Base-by-base conservation (phyloP, 805 yeast genomes). In the Tanozyma kutaoensis region DNA sequence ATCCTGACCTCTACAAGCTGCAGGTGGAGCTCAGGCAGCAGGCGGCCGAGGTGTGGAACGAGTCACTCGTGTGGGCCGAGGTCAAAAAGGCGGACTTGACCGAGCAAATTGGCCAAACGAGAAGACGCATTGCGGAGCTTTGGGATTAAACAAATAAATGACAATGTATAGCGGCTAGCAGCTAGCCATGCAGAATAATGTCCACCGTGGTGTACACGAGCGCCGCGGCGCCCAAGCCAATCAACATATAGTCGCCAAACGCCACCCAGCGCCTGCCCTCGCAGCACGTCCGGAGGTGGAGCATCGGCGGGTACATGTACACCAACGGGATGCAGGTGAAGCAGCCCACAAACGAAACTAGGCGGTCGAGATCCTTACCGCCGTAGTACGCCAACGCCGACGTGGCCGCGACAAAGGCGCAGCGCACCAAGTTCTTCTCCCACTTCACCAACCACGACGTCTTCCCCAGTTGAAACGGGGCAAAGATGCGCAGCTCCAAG, bases 241-340 rank as follows among this genome's bases (percentile, higher is more conserved):
- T 20, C n/a, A 11, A 16, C 10, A 11, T 13, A n/a, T 21, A 17
- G 10, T 8, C 21, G 10, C 19, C 11, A n/a, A n/a, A n/a, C n/a
- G n/a, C n/a, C n/a, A n/a, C n/a, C n/a, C n/a, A n/a, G n/a, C n/a
- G n/a, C n/a, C n/a, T n/a, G n/a, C n/a, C n/a, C n/a, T n/a, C n/a
- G n/a, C n/a, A n/a, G n/a, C 72, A 68, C 29, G 72, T 56, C 42
- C 57, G 65, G 29, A 71, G 57, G 42, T 80, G 91, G 28, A 80
- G 53, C 62, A 80, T 60, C 12, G 93, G 91, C 7, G 93, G 91
- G 42, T 79, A 78, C 72, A 80, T 74, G 53, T 80, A 80, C 4
- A 80, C 91, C 54, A 80, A 62, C 2, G 93, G 93, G 29, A 80
- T 76, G 42, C 93, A 80, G 1, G 88, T 86, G 53, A 80, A 76